A percentile compares a stretch with the other conserved stretches of the same genome.
These are phyloP conservation scores for Mrakia frigida DNA, from an alignment of 768 basidiomycete genomes.

Conservation along the genomic window DNA sequence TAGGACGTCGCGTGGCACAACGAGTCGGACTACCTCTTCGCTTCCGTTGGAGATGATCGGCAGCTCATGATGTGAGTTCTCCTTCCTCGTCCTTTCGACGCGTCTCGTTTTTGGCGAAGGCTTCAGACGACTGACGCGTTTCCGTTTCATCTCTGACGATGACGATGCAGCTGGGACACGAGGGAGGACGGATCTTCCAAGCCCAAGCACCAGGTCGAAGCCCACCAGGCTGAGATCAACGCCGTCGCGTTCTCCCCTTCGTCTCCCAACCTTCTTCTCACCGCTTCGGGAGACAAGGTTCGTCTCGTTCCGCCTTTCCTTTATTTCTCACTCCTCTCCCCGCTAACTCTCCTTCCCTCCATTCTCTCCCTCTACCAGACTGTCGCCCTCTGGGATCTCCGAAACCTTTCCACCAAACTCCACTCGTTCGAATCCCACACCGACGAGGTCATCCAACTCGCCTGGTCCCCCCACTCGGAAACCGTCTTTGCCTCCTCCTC, in stretches of 20 bases:
- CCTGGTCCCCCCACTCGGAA: constrained; percentile 91
- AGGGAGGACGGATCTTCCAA: constrained; percentile 52
- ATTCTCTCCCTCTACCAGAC: constrained; percentile 56
- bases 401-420: constrained; percentile 60
- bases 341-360: neutral
- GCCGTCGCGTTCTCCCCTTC: constrained; percentile 85
- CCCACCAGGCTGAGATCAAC: constrained; percentile 86
- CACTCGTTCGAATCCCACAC: constrained; percentile 90
- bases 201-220: constrained; percentile 67
- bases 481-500: constrained; percentile 93
- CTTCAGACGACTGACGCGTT: neutral
- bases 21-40: constrained; percentile 73
- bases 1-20: constrained; percentile 97
- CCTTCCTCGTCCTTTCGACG: neutral
- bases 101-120: constrained; percentile 26
- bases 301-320: constrained; percentile 31
- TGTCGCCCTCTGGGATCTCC: constrained; percentile 78
- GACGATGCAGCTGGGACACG: constrained; percentile 75
- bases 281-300: constrained; percentile 92
- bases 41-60: constrained; percentile 93
- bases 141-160: neutral
- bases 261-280: constrained; percentile 70
- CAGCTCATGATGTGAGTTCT: constrained; percentile 78
- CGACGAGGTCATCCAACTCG: constrained; percentile 86
- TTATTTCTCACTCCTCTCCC: neutral